phyloP scores from a whole-genome alignment of 148 eudicot species.

The Beta vulgaris region DNA sequence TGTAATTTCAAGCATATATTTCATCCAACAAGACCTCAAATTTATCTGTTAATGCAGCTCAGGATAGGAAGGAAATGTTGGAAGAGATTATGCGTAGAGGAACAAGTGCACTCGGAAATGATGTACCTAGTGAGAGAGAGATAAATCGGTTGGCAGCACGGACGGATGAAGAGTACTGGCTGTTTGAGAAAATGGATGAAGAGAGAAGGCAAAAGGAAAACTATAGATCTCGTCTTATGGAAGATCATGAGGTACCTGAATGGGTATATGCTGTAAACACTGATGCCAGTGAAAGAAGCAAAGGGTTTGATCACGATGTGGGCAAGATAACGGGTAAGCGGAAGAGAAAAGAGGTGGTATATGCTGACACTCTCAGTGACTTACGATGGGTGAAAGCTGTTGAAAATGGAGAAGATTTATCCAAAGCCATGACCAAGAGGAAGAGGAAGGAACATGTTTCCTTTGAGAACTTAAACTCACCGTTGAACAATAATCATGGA shows the following conservation, averaged over 20 bases:
- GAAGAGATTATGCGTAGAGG: slow-evolving; percentile 98
- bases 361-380: slow-evolving; percentile 75
- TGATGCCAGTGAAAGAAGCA: slow-evolving; percentile 53
- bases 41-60: slow-evolving; percentile 58
- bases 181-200: slow-evolving; percentile 95
- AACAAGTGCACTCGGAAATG: slow-evolving; percentile 84
- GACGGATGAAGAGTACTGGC: slow-evolving; percentile 91
- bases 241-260: slow-evolving; percentile 90
- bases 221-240: slow-evolving; percentile 86
- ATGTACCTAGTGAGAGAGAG: slow-evolving; percentile 95
- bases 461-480: slow-evolving; percentile 11
- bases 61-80: slow-evolving; percentile 91
- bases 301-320: slow-evolving; percentile 71
- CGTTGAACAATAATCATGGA: slow-evolving; percentile 23
- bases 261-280: slow-evolving; percentile 71
- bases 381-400: slow-evolving; percentile 71
- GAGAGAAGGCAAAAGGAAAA: slow-evolving; percentile 82
- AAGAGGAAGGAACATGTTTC: slow-evolving; percentile 45
- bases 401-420: slow-evolving; percentile 57
- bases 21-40: too few relatives aligned
- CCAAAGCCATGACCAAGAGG: slow-evolving; percentile 34
- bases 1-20: neutral
- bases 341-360: slow-evolving; percentile 80
- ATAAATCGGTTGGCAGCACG: slow-evolving; percentile 94
- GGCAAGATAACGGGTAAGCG: slow-evolving; percentile 72